phyloP scores from a whole-genome alignment of 2,329 filamentous ascomycete species.

The Teratosphaeria nubilosa region DNA sequence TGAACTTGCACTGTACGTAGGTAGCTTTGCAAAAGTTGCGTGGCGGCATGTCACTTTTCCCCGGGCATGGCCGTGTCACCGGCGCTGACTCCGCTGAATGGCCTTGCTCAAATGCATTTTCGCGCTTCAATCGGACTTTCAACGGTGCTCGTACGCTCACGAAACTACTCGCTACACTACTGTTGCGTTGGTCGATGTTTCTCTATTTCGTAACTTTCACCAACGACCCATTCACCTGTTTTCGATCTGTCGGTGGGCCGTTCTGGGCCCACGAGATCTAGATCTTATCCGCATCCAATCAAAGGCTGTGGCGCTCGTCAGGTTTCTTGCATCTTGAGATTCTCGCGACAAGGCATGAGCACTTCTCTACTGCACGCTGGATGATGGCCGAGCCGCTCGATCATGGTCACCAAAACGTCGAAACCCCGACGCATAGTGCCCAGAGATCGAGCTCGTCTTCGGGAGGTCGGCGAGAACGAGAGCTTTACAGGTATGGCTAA shows the following conservation, averaged over 20 bases:
- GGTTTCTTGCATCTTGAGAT: neutral
- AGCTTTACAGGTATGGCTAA: neutral
- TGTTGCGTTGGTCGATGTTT: neutral
- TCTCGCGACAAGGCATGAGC: neutral
- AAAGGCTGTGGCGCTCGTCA: neutral
- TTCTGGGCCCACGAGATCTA: neutral
- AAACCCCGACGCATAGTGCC: neutral
- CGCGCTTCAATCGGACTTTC: too few relatives aligned
- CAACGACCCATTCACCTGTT: neutral
- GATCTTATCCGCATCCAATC: neutral
- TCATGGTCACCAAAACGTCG: neutral
- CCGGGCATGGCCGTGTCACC: neutral
- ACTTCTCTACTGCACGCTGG: neutral
- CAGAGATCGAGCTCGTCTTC: neutral
- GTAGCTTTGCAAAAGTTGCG: too few relatives aligned
- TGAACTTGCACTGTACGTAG: too few relatives aligned
- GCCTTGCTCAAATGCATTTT: too few relatives aligned
- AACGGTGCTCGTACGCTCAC: too few relatives aligned
- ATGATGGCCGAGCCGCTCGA: neutral
- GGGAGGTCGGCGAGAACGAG: neutral
- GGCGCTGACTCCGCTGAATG: neutral
- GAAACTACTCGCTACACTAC: too few relatives aligned
- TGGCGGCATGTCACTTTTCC: neutral
- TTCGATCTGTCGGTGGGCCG: neutral
- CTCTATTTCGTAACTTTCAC: neutral